phyloP scores from a whole-genome alignment of 441 rosid species.

The Bocquillonia castaneifolia region DNA sequence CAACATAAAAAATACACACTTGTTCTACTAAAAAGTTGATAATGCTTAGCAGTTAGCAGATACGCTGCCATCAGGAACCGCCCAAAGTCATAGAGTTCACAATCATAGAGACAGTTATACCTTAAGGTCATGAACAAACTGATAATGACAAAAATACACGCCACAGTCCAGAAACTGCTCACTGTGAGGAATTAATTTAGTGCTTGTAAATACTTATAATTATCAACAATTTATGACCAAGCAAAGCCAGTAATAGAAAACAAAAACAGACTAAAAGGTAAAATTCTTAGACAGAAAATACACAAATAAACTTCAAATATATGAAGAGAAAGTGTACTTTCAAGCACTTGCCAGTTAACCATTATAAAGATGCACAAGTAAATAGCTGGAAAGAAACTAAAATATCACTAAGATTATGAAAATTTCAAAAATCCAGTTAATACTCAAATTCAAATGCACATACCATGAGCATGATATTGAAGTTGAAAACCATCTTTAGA shows the following conservation, averaged over 20 bases:
- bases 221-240: not conserved
- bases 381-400: not conserved
- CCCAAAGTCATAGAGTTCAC: not conserved
- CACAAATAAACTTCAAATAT: not conserved
- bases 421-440: constrained; percentile 2
- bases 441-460: constrained; percentile 7
- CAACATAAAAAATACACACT: too few species aligned
- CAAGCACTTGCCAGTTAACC: not conserved
- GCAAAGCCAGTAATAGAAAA: not conserved
- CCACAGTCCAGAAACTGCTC: not conserved
- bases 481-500: constrained; percentile 16
- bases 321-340: not conserved
- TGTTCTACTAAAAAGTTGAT: not conserved
- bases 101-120: not conserved
- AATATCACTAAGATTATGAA: not conserved
- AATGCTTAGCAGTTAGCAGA: not conserved
- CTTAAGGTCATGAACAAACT: not conserved
- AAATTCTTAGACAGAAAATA: not conserved
- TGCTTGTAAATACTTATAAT: not conserved
- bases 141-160: not conserved
- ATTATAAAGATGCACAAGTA: not conserved
- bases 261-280: not conserved
- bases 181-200: not conserved
- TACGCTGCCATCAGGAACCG: not conserved
- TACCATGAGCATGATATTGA: constrained; percentile 22